Base-by-base conservation (phyloP, 1,284 basidiomycete genomes). In the Chiua sp. region DNA sequence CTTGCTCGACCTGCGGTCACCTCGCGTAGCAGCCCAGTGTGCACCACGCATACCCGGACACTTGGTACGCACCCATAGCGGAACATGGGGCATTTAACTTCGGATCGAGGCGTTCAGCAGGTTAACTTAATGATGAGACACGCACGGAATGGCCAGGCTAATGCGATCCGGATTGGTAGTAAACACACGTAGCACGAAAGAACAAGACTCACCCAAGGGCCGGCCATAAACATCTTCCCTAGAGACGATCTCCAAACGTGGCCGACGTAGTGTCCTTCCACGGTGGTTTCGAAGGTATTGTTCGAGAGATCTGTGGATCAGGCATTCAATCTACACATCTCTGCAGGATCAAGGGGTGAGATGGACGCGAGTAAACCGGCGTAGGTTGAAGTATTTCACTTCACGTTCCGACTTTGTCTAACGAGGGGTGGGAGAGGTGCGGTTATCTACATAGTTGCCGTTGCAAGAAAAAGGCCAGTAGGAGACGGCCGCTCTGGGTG, bases 61-160 rank as follows among this genome's bases (percentile, higher is more conserved):
- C 26, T 26, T 81, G 70, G 70, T 85, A 96, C 15, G 91, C 91
- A n/a, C 77, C 74, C 7, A 83, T 70, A 63, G 88, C 84, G 4
- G 92, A 90, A 70, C 85, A 96, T 0, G 93, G 91, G 4, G 91
- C 87, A 12, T 88, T 87, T 0, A 89, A 89, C 44, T 86, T 79
- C 5, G 93, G 92, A 69, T 95, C 93, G 42, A 84, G 72, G 69
- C 95, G 96, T 33, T 78, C 81, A 6, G 88, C 89, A 18, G 79
- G 77, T 50, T 78, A 78, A 1, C 90, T n/a, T 90, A 0, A 87
- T 91, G 54, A 92, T 82, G 0, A 82, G 82, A 69, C n/a, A n/a
- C n/a, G 71, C 79, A 56, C 80, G 82, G n/a, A 80, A 77, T 0
- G 86, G 86, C 13, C 88, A 86, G 23, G 81, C 90, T 92, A 57